phyloP scores from a whole-genome alignment of 176 grass and related monocot species.

The Microstegium vimineum region DNA sequence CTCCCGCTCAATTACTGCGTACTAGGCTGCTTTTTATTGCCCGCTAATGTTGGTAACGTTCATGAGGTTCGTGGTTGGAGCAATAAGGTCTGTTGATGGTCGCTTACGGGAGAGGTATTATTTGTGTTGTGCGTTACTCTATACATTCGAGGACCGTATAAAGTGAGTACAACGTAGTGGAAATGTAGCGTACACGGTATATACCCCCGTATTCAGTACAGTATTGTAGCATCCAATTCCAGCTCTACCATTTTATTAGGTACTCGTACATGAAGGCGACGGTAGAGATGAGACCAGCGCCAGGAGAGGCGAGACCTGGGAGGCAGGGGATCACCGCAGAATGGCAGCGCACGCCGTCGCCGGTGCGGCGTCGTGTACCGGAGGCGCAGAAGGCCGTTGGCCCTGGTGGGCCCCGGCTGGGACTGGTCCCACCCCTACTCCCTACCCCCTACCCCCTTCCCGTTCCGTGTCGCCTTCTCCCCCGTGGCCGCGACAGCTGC shows the following conservation, averaged over 20 bases:
- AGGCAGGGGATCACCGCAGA: neutral
- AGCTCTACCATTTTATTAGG: no score
- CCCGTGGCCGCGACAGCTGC: conserved; percentile 45
- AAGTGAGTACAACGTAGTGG: neutral
- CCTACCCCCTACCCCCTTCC: neutral
- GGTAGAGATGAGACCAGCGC: neutral
- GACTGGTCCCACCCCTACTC: neutral
- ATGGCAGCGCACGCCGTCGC: neutral
- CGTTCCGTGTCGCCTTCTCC: conserved; percentile 47
- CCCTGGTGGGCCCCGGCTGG: neutral
- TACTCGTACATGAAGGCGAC: neutral
- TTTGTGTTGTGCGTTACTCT: neutral
- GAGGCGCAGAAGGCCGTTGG: conserved; percentile 33
- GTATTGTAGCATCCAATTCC: no score
- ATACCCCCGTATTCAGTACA: neutral
- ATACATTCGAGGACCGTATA: neutral
- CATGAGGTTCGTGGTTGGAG: neutral
- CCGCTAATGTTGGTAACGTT: neutral
- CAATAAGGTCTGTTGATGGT: neutral
- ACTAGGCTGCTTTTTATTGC: neutral
- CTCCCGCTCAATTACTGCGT: neutral
- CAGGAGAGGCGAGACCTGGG: neutral
- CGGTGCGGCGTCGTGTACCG: conserved; percentile 21
- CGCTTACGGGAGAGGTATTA: neutral
- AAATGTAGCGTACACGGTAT: neutral